Evolutionary conservation across 345 rosid genomes (phyloP).

Genomic region (Aquilaria sinensis): DNA sequence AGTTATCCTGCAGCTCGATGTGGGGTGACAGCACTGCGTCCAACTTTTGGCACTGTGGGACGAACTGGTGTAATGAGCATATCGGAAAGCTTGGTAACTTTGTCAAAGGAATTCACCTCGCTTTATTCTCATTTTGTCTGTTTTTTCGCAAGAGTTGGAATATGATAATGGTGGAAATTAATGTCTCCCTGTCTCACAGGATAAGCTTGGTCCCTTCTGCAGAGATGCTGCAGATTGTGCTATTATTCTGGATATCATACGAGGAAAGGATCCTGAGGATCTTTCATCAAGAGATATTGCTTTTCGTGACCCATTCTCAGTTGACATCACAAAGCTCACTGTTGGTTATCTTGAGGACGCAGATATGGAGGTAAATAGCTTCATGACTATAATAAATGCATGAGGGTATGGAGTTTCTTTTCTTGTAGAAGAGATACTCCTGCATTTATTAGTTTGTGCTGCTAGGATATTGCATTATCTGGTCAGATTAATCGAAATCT

Average conservation of each 20-base stretch:
- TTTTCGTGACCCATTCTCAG: slow-evolving; percentile 59
- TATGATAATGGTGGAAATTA: neutral
- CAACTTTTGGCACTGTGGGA: slow-evolving; percentile 77
- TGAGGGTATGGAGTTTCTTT: no score
- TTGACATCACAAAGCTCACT: slow-evolving; percentile 66
- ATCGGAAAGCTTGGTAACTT: slow-evolving; percentile 72
- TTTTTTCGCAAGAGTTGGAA: neutral
- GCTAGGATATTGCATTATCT: no score
- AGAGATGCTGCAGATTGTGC: slow-evolving; percentile 61
- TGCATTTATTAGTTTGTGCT: no score
- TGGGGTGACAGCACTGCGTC: slow-evolving; percentile 80
- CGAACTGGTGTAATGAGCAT: slow-evolving; percentile 89
- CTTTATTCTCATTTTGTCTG: neutral
- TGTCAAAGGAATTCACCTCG: neutral
- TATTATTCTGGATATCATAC: slow-evolving; percentile 50
- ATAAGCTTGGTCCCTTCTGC: slow-evolving; percentile 85
- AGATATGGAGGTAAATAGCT: slow-evolving; percentile 65
- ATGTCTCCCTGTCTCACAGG: slow-evolving; percentile 33
- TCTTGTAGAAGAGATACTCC: no score
- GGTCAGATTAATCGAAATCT: no score
- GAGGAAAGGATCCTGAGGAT: slow-evolving; percentile 79
- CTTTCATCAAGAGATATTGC: slow-evolving; percentile 69
- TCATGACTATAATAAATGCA: no score
- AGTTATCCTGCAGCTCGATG: slow-evolving; percentile 77
- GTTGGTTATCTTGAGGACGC: slow-evolving; percentile 88